Evolutionary conservation across 331 rosid species (phyloP), one percentile per base, ranked within the genome.

Genomic region (Rhamnella rubrinervis): DNA sequence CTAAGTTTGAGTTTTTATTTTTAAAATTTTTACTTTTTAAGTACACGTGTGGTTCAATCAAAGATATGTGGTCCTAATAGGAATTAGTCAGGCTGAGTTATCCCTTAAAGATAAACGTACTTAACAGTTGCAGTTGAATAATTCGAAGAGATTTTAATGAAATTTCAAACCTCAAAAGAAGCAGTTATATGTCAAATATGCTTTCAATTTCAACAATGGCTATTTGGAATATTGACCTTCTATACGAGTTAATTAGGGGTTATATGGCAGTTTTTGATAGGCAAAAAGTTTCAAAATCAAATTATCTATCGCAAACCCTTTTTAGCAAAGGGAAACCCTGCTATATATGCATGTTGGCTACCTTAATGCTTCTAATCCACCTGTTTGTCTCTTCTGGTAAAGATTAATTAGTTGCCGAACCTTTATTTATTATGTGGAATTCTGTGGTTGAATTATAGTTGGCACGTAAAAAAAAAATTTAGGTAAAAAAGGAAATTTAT

Each of bases 281-380:
- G 79, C 20, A 19, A 39, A 72, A 23, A 51, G 50, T 64, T 31
- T 68, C 47, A 40, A 2, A 75, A 65, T 46, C 16, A 65, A 56
- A 65, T 60, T 74, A 67, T 55, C 21, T 17, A 35, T 73, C 37
- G 61, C n/a, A 46, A 50, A 63, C 69, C 7, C 8, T 60, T 68
- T 63, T 63, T 14, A 31, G 18, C 10, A 9, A 61, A 58, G 50
- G 75, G 58, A 80, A 76, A 38, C 59, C 66, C 75, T 23, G 23
- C 23, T 68, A 63, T 65, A 41, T 13, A 31, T 31, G 35, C 35
- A 31, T 31, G 5, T 31, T 31, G 9, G 70, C 23, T 31, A 6
- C 66, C 23, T 55, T 61, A 51, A 51, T 23, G 20, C 58, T 14
- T 59, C 40, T 73, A 77, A 72, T 55, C 57, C 28, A 60, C 28